phyloP scores from a whole-genome alignment of 208 protist genomes.

The Acanthamoeba lenticulata region DNA sequence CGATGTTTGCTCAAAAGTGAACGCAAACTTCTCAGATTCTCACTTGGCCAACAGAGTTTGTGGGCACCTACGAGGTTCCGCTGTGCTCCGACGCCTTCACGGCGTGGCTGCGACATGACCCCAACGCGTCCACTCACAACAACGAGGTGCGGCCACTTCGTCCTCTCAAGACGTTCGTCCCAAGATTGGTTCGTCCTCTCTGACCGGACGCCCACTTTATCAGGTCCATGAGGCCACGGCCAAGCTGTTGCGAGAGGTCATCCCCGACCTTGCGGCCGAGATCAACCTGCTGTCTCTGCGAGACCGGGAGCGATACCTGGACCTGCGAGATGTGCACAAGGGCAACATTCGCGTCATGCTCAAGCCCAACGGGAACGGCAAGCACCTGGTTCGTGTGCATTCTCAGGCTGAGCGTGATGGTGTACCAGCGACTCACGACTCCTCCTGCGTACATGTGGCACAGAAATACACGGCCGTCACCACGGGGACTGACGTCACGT shows the following conservation, averaged over 20 bases:
- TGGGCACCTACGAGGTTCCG: neutral
- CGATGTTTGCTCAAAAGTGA: neutral
- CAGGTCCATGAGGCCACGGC: neutral
- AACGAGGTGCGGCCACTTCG: neutral
- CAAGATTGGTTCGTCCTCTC: neutral
- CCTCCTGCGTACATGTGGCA: too few relatives aligned
- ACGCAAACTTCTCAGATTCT: neutral
- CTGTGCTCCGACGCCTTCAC: constrained; percentile 61
- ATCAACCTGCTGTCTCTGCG: neutral
- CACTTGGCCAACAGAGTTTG: neutral
- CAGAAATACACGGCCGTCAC: constrained; percentile 20
- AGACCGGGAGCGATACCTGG: neutral
- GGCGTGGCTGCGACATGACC: neutral
- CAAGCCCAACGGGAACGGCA: neutral
- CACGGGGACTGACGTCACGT: neutral
- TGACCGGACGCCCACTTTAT: neutral
- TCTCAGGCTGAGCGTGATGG: neutral
- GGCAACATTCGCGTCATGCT: constrained; percentile 10
- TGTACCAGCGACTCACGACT: too few relatives aligned
- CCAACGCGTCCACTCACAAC: neutral
- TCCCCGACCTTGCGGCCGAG: neutral
- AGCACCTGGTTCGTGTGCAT: neutral
- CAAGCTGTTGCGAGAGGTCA: neutral
- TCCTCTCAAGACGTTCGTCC: neutral
- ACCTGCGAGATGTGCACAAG: neutral